Percentiles rank a stretch among this genome's conserved stretches.
Evolutionary conservation across 371 early-diverging fungal genomes (phyloP).

Genomic region (Umbelopsis sp.): DNA sequence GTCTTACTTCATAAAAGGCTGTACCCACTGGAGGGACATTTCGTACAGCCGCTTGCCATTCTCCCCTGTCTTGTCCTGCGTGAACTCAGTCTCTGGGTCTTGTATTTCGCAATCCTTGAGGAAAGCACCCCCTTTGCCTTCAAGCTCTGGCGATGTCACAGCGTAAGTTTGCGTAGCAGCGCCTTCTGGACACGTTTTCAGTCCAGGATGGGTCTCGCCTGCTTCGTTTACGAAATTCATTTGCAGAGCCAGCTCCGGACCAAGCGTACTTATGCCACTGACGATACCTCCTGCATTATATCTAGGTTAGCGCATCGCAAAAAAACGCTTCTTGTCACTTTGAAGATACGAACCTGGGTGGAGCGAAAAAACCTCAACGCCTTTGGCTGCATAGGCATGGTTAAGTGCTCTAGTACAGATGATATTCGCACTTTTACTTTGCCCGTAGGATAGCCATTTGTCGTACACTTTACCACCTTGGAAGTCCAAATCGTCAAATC

Average conservation of each 20-base stretch:
- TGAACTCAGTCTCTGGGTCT: slow-evolving; percentile 1
- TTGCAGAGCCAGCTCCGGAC: not conserved
- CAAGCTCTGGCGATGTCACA: slow-evolving; percentile 2
- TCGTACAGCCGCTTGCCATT: not conserved
- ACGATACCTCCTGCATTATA: not conserved
- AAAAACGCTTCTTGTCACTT: no score
- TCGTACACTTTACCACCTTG: slow-evolving; percentile 1
- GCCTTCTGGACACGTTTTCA: slow-evolving; percentile 1
- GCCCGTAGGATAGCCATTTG: not conserved
- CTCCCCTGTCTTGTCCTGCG: not conserved
- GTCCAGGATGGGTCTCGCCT: not conserved
- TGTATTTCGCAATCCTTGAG: not conserved
- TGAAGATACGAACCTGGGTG: not conserved
- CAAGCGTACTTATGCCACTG: not conserved
- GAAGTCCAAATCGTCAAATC: slow-evolving; percentile 1
- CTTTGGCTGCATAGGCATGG: not conserved
- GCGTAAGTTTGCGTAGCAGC: slow-evolving; percentile 2
- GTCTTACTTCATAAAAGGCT: not conserved
- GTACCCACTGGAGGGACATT: not conserved
- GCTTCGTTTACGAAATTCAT: not conserved
- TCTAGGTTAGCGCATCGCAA: not conserved
- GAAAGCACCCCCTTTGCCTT: slow-evolving; percentile 3
- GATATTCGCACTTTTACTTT: slow-evolving; percentile 12
- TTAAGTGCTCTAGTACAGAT: not conserved
- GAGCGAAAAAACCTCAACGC: not conserved